Base-by-base conservation (phyloP, 495 filamentous ascomycete genomes). In the Saxispiralis lemnorum region DNA sequence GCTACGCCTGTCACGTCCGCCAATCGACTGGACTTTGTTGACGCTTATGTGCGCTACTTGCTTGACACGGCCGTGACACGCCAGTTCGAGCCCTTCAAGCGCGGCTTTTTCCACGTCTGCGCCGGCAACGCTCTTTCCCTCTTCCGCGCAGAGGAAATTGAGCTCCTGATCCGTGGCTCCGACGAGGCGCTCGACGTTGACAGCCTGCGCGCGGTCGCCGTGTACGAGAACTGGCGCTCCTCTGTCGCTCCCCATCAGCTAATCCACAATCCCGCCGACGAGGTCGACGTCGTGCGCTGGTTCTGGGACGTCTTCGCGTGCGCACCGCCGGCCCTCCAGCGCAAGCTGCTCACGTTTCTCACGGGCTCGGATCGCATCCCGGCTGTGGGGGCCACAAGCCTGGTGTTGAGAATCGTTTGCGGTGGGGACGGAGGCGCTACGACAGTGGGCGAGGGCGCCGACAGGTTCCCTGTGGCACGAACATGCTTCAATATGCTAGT, bases 351-450 rank as follows among this genome's bases (percentile, higher is more conserved):
- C 17, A 76, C 77, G 13, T 95, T 95, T 51, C 79, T 95, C 51
- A 95, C 87, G n/a, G 84, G 86, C 1, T 89, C 83, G 46, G 87
- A 95, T 53, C 75, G 87, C 13, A 84, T 94, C 41, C 87, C 87
- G 3, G 88, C 87, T 6, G 86, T 84, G 75, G 87, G 87, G 1
- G 81, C 85, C 12, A 82, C 83, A 21, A 84, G 75, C 51, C 64
- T 94, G 41, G 69, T 77, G 7, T 81, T 95, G 32, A 72, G 76
- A 44, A 61, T 93, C 18, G 67, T 68, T 30, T 63, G 88, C 13
- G 54, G 54, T 5, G 44, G 41, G 16, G 54, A 55, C 45, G 45
- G 49, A 2, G 43, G 45, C 39, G 51, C 47, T 38, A 50, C 50
- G 3, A 46, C 39, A 14, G 48, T 45, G 7, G 33, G 38, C 21